Evolutionary conservation across 192 early-diverging fungal species (phyloP), one percentile per base, ranked within the genome.

Genomic region (Geranomyces michiganensis): DNA sequence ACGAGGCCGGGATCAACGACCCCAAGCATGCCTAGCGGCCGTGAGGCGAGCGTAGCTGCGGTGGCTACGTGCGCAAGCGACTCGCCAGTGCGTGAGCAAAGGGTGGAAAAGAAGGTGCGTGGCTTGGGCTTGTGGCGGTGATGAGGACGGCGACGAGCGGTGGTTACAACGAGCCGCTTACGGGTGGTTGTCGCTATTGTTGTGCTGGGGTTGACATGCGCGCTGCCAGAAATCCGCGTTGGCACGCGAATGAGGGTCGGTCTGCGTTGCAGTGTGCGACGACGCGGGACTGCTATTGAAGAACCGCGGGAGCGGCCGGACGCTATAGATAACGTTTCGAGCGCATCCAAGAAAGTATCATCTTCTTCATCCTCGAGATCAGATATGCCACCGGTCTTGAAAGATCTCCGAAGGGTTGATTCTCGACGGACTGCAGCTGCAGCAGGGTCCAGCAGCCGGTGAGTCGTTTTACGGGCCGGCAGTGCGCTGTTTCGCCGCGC

Each of bases 51-150:
- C 51, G 78, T 75, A 15, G 77, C 73, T 21, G 73, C 77, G 46
- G 74, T 71, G 3, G 68, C 77, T 14, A 70, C 66, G 58, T 70
- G 58, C 8, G 56, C 17, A 48, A 78, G 44, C 30, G 59, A 46
- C 60, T 78, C 77, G 30, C 77, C 77, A 9, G 77, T 65, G 4
- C 77, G 73, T 12, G 68, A 21, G 30, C 74, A 76, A 21, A 78
- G 65, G 10, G 74, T 47, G 26, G 78, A 76, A 29, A 65, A 71
- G 55, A 78, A 76, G 12, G 61, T 27, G 33, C 43, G 17, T 4
- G 26, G 12, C 5, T n/a, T n/a, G 33, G 8, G 30, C 4, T 15
- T 32, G 24, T 60, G 29, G 14, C 47, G 26, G 24, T 32, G 59
- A 21, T 27, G 27, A 30, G 51, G 43, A 0, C 33, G 59, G 32